Evolutionary conservation across 441 rosid species (phyloP).

Genomic region (Mallotus japonicus): DNA sequence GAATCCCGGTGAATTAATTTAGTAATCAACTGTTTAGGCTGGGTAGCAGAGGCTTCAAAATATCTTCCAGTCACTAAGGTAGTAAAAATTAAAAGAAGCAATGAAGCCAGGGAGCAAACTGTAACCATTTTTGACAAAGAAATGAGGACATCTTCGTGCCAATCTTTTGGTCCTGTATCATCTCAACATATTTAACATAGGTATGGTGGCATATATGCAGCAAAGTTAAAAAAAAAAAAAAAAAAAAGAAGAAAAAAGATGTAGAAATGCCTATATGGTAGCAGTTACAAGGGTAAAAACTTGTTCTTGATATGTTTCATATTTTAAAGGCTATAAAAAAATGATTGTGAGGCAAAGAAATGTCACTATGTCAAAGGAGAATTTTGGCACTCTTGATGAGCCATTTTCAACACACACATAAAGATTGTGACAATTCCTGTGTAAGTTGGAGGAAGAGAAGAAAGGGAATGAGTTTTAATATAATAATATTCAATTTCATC

Average conservation of each 20-base stretch:
- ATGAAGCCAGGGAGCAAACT: background rate
- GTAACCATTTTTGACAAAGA: background rate
- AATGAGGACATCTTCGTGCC: background rate
- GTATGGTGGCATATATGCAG: background rate
- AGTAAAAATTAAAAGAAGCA: constrained; percentile 5
- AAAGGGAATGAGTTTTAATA: constrained; percentile 8
- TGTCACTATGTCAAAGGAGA: background rate
- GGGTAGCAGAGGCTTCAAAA: background rate
- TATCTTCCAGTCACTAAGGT: background rate
- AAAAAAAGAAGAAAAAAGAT: no score
- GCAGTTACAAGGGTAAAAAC: constrained; percentile 11
- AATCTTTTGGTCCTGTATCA: background rate
- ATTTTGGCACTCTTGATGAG: background rate
- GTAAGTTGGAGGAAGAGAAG: background rate
- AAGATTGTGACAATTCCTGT: background rate
- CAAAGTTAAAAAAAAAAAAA: background rate
- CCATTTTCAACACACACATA: background rate
- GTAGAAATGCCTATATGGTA: no score
- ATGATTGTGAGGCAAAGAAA: background rate
- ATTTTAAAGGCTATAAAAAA: background rate
- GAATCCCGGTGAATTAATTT: constrained; percentile 24
- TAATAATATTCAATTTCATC: background rate
- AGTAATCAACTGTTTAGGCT: constrained; percentile 10
- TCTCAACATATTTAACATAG: background rate
- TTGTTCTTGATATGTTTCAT: background rate